These are phyloP conservation scores for Lactarius tabidus DNA, from an alignment of 768 basidiomycete genomes.

Conservation along the genomic window DNA sequence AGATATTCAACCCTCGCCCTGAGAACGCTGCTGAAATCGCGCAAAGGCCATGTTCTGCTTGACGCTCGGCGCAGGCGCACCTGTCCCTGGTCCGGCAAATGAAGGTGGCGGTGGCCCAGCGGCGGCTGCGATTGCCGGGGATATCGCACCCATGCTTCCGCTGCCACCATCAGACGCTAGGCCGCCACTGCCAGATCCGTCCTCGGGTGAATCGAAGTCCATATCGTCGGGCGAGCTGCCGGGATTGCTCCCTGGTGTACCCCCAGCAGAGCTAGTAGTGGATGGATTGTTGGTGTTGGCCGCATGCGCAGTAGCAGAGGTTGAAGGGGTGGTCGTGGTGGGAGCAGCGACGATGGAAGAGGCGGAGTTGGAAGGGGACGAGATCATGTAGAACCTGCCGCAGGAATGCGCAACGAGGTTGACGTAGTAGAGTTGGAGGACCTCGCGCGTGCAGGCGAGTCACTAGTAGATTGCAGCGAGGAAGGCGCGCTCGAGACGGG, in stretches of 20 bases:
- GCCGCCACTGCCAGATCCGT: slow-evolving; percentile 40
- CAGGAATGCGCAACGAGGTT: no score
- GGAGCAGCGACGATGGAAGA: no score
- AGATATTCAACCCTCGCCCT: slow-evolving; percentile 2
- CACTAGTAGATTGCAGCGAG: slow-evolving; percentile 80
- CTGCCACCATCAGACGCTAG: slow-evolving; percentile 23
- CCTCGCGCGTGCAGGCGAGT: no score
- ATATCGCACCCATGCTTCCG: slow-evolving; percentile 30
- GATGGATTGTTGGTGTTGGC: slow-evolving; percentile 33
- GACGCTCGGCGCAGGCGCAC: slow-evolving; percentile 57
- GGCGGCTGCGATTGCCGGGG: slow-evolving; percentile 38
- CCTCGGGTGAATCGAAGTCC: slow-evolving; percentile 43
- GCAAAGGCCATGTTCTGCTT: slow-evolving; percentile 86
- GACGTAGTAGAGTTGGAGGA: no score
- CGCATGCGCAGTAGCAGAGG: slow-evolving; percentile 31
- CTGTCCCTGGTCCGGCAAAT: slow-evolving; percentile 30
- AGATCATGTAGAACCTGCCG: no score
- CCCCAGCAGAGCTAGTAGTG: neutral
- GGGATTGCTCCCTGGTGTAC: slow-evolving; percentile 26
- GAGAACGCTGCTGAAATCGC: slow-evolving; percentile 39
- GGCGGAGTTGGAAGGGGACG: no score
- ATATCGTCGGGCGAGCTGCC: slow-evolving; percentile 3
- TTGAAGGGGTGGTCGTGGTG: slow-evolving; percentile 29
- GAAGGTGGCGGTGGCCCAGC: slow-evolving; percentile 36
- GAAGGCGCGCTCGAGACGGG: slow-evolving; percentile 93